Base-by-base conservation (phyloP, 1,284 basidiomycete genomes). In the Ceratobasidium sp. region DNA sequence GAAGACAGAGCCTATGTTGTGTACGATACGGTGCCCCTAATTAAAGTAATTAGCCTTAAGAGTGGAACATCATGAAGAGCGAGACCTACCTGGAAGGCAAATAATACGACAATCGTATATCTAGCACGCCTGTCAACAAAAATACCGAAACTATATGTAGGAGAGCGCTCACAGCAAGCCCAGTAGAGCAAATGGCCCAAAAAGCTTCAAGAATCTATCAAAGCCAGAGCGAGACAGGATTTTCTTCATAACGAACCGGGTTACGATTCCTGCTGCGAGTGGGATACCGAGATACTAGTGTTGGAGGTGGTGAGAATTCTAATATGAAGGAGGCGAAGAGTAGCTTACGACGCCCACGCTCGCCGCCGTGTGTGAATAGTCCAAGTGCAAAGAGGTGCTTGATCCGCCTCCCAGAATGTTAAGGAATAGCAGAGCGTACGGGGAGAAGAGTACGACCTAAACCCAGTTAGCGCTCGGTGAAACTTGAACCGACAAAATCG, bases 371-470 rank as follows among this genome's bases (percentile, higher is more conserved):
- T 87, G 79, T 0, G 87, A 86, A 77, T 96, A 96, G 5, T 86
- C 81, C 33, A 96, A 84, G 45, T 84, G 84, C n/a, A 93, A 81
- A 0, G 80, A 79, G 0, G 79, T 69, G 29, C 76, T 75, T 22
- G 80, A 78, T 11, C 83, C 81, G 0, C 84, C 85, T 0, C 91
- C 88, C 71, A 96, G 89, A 62, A 91, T 83, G 79, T 94, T 91
- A 81, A 96, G 85, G 82, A 96, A 95, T 45, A 95, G 83, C 1
- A 96, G 80, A 0, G 92, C 87, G 77, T 89, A 89, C 0, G 94
- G 95, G 0, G 92, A 90, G 81, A 91, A 96, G 9, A 96, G 85
- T 7, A 91, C 84, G 57, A 96, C 92, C 82, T 96, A 93, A 33
- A 94, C 84, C 47, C 1, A 90, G 15, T 75, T 17, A 75, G 45